Conservation (phyloP, 345 rosid species). For the Eucalyptus curtisii region DNA sequence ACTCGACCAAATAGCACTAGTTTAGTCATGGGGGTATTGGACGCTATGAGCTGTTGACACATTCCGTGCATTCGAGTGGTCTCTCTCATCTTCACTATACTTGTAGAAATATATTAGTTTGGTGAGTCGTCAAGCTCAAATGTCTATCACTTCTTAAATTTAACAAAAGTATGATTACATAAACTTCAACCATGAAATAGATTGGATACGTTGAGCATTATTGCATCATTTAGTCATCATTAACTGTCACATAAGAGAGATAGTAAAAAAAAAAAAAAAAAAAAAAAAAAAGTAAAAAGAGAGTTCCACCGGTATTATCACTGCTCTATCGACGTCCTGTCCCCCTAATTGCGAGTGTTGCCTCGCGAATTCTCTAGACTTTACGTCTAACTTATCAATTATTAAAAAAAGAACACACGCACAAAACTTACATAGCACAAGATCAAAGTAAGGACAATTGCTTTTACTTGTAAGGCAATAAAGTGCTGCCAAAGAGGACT, state of each 20-base stretch:
- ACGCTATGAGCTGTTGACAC: rapidly evolving
- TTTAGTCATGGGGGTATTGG: not conserved
- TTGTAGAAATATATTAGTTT: not conserved
- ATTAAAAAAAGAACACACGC: not conserved
- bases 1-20: not conserved
- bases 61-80: rapidly evolving
- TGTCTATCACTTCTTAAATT: not conserved
- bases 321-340: no score
- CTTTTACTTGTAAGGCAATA: not conserved
- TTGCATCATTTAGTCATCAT: not conserved
- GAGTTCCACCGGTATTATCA: not conserved
- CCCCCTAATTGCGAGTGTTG: no score
- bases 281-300: not conserved
- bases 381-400: not conserved
- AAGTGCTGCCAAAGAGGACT: not conserved
- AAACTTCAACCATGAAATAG: not conserved
- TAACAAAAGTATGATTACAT: not conserved
- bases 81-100: not conserved
- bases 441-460: not conserved
- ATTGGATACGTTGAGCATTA: not conserved
- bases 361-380: not conserved
- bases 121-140: not conserved
- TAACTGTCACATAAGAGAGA: not conserved
- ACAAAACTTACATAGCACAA: not conserved
- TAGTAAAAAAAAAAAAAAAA: rapidly evolving